A percentile compares a stretch with the other conserved stretches of the same genome.
These are phyloP conservation scores for Dipteronia sinensis DNA, from an alignment of 345 rosid species.

Conservation along the genomic window DNA sequence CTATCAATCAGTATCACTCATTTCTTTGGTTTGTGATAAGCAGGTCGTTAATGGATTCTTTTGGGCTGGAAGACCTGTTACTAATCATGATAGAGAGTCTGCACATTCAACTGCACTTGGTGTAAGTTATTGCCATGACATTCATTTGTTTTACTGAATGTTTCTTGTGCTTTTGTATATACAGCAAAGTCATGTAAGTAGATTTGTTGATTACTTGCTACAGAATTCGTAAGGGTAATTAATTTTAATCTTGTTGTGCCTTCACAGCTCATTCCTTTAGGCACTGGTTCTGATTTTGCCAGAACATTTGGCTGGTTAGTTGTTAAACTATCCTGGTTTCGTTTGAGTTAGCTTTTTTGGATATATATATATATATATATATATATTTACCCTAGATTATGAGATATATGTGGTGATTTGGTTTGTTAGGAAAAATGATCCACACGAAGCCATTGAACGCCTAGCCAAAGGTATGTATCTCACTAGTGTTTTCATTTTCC, in stretches of 20 bases:
- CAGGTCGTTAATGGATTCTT: conserved; percentile 98
- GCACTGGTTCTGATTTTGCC: conserved; percentile 96
- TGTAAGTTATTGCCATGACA: conserved; percentile 50
- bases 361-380: too few relatives aligned
- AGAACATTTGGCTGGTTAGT: conserved; percentile 96
- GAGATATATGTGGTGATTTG: conserved; percentile 9
- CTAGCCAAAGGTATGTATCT: conserved; percentile 77
- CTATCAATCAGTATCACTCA: background rate
- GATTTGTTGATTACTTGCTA: conserved; percentile 5
- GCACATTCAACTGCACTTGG: conserved; percentile 80
- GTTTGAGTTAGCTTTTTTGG: conserved; percentile 6
- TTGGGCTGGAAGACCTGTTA: conserved; percentile 74
- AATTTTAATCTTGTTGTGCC: conserved; percentile 23
- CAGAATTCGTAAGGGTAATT: conserved; percentile 19
- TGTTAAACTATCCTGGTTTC: conserved; percentile 12
- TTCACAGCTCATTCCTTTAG: conserved; percentile 86
- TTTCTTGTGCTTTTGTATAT: conserved; percentile 6
- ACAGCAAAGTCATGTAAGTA: background rate
- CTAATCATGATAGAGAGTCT: conserved; percentile 45
- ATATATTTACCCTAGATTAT: conserved; percentile 9
- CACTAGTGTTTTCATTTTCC: background rate
- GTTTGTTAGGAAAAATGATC: conserved; percentile 77
- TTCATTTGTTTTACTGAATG: background rate
- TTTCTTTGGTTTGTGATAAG: conserved; percentile 20
- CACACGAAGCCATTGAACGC: conserved; percentile 79